Evolutionary conservation across 257 asterid genomes (phyloP), one percentile per base, ranked within the genome.

Genomic region (Capsicum rhomboideum): DNA sequence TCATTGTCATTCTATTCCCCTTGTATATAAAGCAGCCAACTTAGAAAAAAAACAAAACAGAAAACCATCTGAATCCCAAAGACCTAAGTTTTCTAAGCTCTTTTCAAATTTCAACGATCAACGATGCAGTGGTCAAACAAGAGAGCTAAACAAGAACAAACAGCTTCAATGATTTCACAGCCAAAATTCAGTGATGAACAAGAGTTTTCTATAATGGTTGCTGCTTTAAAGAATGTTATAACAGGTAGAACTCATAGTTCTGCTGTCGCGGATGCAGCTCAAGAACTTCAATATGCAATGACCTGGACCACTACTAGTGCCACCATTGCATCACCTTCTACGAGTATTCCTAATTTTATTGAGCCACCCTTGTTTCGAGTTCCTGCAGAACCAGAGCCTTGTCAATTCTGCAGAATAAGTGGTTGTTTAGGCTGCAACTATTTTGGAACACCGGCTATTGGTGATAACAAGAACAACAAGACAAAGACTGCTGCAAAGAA

Each of bases 391-490:
- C n/a, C n/a, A n/a, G n/a, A n/a, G n/a, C n/a, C n/a, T n/a, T n/a
- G n/a, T 86, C 82, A 86, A 9, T 74, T 86, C 46, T 95, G 97
- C 87, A 61, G 87, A 16, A 94, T 91, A 6, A 83, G 82, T 2
- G 98, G 94, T 1, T 95, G 98, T 23, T 82, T 95, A 79, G 99
- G 99, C 10, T 95, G 99, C 82, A 84, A 94, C 37, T 91, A 88
- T 83, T 95, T 93, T 20, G 92, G 21, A 72, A 49, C 79, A 3
- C 42, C 2, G 23, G 54, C 49, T 1, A 1, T 6, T 31, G 78
- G 10, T 26, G 83, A 26, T 6, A 6, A 18, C 6, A 87, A 78
- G 78, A 88, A 85, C 72, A 87, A 85, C 12, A 79, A 59, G 16
- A 0, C 9, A 0, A 42, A 28, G 16, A 11, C 26, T 23, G 74